Evolutionary conservation across 116 monocot genomes (phyloP).

Genomic region (Trichopus zeylanicus): DNA sequence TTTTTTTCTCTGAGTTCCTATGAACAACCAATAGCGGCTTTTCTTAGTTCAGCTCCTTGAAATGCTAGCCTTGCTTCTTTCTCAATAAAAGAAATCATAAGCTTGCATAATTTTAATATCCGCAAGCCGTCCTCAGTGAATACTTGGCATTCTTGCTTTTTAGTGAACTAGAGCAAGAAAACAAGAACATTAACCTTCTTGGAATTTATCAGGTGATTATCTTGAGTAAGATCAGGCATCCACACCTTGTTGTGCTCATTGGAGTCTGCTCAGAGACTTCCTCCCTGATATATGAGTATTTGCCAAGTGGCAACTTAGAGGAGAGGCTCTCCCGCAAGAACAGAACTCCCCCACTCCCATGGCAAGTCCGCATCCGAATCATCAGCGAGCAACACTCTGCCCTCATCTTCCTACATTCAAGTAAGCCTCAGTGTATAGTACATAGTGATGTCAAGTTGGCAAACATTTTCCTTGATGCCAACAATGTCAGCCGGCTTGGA

Average conservation of each 20-base stretch:
- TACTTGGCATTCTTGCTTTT: too few species aligned
- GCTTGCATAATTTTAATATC: too few species aligned
- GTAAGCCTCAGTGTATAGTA: background rate
- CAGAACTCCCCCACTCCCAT: constrained; percentile 1
- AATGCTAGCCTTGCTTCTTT: too few species aligned
- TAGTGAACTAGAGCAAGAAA: too few species aligned
- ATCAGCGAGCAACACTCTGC: background rate
- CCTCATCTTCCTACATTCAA: constrained; percentile 4
- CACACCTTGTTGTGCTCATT: background rate
- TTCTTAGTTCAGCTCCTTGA: too few species aligned
- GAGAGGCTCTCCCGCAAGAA: background rate
- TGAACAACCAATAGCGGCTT: too few species aligned
- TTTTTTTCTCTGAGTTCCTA: too few species aligned
- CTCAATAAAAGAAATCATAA: too few species aligned
- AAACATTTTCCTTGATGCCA: constrained; percentile 5
- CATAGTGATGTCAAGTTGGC: background rate
- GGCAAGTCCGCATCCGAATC: background rate
- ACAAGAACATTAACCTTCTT: too few species aligned
- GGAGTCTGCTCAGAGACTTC: constrained; percentile 3
- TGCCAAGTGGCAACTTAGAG: constrained; percentile 1
- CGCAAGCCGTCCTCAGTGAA: too few species aligned
- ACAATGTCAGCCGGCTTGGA: constrained; percentile 7
- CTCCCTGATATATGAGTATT: background rate
- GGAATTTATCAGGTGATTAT: constrained; percentile 1
- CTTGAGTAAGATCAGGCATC: background rate